These are phyloP conservation scores for Geranium incanum DNA, from an alignment of 441 rosid species.

Conservation along the genomic window DNA sequence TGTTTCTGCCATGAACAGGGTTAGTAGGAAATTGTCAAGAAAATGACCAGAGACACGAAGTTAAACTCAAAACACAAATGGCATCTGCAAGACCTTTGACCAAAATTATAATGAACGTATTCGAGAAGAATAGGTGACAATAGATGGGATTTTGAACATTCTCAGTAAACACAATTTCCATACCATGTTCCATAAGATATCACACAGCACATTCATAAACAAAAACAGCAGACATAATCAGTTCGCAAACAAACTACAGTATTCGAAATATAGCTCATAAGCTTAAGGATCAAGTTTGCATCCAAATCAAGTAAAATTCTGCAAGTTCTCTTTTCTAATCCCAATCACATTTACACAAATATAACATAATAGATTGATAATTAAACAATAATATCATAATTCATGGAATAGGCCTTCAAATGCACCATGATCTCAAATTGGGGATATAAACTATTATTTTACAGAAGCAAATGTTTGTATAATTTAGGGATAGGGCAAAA, in stretches of 20 bases:
- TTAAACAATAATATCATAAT: background rate
- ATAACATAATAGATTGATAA: background rate
- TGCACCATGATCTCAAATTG: background rate
- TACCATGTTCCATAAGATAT: background rate
- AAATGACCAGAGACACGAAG: background rate
- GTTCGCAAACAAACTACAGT: too few species aligned
- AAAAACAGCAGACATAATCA: too few species aligned
- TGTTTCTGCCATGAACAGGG: slow-evolving; percentile 3
- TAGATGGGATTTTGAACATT: background rate
- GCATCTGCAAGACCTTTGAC: background rate
- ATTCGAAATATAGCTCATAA: too few species aligned
- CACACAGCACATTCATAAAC: too few species aligned
- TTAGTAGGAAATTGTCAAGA: background rate
- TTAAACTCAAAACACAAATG: background rate
- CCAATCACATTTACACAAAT: background rate
- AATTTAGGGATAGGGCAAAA: background rate
- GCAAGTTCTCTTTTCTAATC: background rate
- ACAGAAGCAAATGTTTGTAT: background rate
- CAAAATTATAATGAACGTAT: too few species aligned
- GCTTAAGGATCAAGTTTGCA: too few species aligned
- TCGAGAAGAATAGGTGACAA: background rate
- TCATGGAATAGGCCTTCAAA: background rate
- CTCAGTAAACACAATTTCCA: background rate
- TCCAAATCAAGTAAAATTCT: background rate
- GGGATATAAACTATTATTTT: background rate